Evolutionary conservation across 495 filamentous ascomycete species (phyloP), one percentile per base, ranked within the genome.

Genomic region (Peziza echinospora): DNA sequence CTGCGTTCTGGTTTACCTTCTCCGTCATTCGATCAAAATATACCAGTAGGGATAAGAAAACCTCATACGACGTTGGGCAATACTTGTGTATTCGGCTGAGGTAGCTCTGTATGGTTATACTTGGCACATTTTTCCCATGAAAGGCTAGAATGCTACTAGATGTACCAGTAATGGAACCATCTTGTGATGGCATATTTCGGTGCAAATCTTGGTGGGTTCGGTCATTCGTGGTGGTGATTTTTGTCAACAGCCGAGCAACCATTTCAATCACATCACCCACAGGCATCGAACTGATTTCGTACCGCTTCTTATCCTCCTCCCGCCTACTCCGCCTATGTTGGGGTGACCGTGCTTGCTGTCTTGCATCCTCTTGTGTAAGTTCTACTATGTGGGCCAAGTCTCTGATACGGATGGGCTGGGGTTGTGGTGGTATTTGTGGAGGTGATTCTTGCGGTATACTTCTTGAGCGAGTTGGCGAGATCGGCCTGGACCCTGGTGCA

Each of bases 1-100:
- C 54, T 54, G 43, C 56, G 56, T 48, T 67, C 57, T 53, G 72
- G 57, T 96, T 99, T 37, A 99, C 87, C 48, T 82, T 69, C 56
- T 94, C 89, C 44, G 91, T 93, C 89, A 99, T 99, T 25, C 89
- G 78, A 59, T 99, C 89, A 63, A 99, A 99, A 56, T 99, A 99
- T 34, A 99, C 84, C 44, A 99, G 65, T 54, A 99, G 61, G 51
- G 84, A 92, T 34, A 99, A 65, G 55, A 99, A 99, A 0, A 99
- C 89, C 63, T 99, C 89, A 61, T 93, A 99, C 5, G 89, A 96
- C 3, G 91, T 96, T 0, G 89, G 89, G 56, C 89, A 99, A 58
- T 99, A 99, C 63, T 94, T 96, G 60, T 99, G 87, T 54, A 99
- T 96, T 41, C 89, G 80, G 58, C 76, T 87, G 23, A 99, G 67